These are phyloP conservation scores for Ustilago cynodontis DNA, from an alignment of 1,284 basidiomycete genomes.

Conservation along the genomic window DNA sequence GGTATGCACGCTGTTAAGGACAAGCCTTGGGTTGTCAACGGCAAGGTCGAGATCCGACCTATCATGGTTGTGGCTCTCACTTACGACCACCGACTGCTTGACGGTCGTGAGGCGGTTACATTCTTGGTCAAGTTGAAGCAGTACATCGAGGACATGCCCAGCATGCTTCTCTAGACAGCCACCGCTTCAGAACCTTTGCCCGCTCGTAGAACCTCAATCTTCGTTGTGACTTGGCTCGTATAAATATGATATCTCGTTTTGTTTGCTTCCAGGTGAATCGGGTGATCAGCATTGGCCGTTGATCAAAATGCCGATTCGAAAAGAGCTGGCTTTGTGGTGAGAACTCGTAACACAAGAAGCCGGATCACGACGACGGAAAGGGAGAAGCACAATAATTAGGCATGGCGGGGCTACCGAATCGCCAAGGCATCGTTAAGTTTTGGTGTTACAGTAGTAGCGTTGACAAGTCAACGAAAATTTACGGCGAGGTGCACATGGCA, in stretches of 20 bases:
- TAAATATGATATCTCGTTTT: conserved; percentile 6
- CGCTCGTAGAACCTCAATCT: not conserved
- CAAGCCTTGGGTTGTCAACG: conserved; percentile 83
- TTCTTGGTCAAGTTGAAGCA: conserved; percentile 84
- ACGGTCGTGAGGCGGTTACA: conserved; percentile 95
- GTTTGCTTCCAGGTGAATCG: not conserved
- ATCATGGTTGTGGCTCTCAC: conserved; percentile 90
- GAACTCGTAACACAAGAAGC: not conserved
- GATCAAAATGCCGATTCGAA: too few species aligned
- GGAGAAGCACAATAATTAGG: too few species aligned
- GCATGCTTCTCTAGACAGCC: conserved; percentile 59
- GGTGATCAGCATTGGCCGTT: not conserved
- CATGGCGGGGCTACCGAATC: conserved; percentile 4
- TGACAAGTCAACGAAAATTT: too few species aligned
- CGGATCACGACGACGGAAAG: conserved; percentile 1
- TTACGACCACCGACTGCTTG: conserved; percentile 95
- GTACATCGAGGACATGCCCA: conserved; percentile 69
- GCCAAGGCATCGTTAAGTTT: too few species aligned
- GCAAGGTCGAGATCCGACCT: conserved; percentile 82
- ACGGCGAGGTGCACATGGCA: too few species aligned
- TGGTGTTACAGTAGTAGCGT: too few species aligned
- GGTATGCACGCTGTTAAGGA: conserved; percentile 98
- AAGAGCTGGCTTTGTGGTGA: not conserved
- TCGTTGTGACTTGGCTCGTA: not conserved
- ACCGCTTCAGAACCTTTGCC: not conserved